These are phyloP conservation scores for Penicillium sp. DNA, from an alignment of 2,329 filamentous ascomycete genomes.

Conservation along the genomic window DNA sequence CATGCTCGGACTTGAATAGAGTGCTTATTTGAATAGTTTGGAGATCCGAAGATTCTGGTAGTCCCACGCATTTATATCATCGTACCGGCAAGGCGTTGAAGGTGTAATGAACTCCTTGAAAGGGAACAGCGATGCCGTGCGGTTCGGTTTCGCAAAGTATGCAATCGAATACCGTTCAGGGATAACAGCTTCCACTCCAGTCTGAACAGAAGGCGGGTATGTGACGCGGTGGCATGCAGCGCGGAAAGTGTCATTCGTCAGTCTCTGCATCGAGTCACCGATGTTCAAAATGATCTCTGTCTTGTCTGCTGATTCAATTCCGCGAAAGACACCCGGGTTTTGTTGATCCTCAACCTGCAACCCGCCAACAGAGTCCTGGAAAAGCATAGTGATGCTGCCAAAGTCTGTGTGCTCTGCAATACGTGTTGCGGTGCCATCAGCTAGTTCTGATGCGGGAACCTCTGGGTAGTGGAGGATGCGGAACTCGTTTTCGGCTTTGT, in stretches of 20 bases:
- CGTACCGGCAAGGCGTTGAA: conserved; percentile 16
- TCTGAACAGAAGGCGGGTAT: conserved; percentile 15
- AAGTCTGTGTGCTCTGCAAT: conserved; percentile 56
- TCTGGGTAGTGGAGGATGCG: conserved; percentile 60
- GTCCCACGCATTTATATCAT: conserved; percentile 24
- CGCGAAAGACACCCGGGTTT: conserved; percentile 12
- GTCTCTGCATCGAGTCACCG: conserved; percentile 53
- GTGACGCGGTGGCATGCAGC: conserved; percentile 50
- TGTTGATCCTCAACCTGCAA: conserved; percentile 25
- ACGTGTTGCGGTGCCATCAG: conserved; percentile 44
- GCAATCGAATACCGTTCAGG: conserved; percentile 32
- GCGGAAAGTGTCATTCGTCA: conserved; percentile 53
- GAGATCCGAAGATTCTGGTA: conserved; percentile 23
- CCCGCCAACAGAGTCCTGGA: conserved; percentile 45
- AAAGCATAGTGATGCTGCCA: conserved; percentile 51
- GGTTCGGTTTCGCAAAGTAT: conserved; percentile 33
- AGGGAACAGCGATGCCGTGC: conserved; percentile 16
- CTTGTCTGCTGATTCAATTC: conserved; percentile 9
- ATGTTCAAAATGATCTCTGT: conserved; percentile 51
- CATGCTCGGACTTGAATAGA: too few species aligned
- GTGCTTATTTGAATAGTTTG: conserved; percentile 8
- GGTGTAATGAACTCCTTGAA: conserved; percentile 20
- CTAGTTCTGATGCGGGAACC: conserved; percentile 44
- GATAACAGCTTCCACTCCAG: conserved; percentile 26
- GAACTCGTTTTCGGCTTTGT: conserved; percentile 58